Evolutionary conservation across 148 eudicot genomes (phyloP), one percentile per base, ranked within the genome.

Genomic region (Drosera capensis): DNA sequence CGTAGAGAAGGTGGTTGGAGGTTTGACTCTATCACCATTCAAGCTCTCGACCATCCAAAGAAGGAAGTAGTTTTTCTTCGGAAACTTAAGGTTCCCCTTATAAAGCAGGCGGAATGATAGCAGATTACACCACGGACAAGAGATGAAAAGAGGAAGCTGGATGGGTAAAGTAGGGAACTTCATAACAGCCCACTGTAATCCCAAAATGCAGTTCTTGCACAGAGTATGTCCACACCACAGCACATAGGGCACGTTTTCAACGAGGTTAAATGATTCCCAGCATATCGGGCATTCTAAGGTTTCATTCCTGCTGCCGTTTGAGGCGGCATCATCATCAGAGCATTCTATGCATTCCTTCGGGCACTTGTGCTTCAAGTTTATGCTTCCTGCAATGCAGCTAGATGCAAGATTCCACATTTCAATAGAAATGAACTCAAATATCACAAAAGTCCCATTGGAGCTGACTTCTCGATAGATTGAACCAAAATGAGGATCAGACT

Each of bases 1-100:
- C 2, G 22, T 40, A 22, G 22, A 17, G 2, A 18, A 29, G 16
- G 22, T 16, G 24, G 49, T 23, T 8, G 20, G 12, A 22, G 58
- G 34, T 8, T 55, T 55, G 5, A 35, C 8, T 23, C 58, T 13
- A 14, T 55, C 58, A 17, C 58, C 57, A 14, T 55, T 55, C 49
- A 55, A 18, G 29, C 49, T 45, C 58, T 55, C 58, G 18, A 55
- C 49, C 58, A 55, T 55, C 58, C 58, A 55, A n/a, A 55, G 58
- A 23, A 55, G 21, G 30, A 55, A 55, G 36, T 55, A 55, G 24
- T 55, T 55, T 36, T 55, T 55, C 37, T 43, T 43, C 5, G 58
- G 58, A 35, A 43, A 55, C 42, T 45, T 43, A 24, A 55, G 50
- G 40, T 43, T 23, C 2, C 58, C 58, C 25, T 34, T 53, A 21